phyloP scores from a whole-genome alignment of 2,329 filamentous ascomycete species.

The Diaporthe vexans region DNA sequence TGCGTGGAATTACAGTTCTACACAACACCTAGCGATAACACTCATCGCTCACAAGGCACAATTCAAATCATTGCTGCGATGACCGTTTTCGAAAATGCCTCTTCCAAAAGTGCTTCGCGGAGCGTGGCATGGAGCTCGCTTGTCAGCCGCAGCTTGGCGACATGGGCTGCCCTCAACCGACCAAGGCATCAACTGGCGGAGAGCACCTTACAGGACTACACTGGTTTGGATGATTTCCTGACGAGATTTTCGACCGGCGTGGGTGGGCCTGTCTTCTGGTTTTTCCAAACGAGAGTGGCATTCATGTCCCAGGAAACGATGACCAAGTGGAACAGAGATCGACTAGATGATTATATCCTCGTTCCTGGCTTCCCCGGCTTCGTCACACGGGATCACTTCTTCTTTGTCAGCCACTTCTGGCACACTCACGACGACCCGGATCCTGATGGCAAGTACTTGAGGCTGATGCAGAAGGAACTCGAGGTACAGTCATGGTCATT shows the following conservation, averaged over 20 bases:
- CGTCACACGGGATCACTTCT: neutral
- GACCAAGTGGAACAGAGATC: constrained; percentile 3
- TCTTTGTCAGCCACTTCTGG: constrained; percentile 21
- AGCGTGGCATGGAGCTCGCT: neutral
- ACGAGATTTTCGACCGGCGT: neutral
- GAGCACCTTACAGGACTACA: neutral
- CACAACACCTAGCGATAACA: neutral
- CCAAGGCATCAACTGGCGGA: neutral
- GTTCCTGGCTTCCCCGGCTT: neutral
- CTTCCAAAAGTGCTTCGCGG: neutral
- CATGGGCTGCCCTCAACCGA: neutral
- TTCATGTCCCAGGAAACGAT: neutral
- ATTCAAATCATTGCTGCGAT: neutral
- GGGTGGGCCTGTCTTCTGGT: neutral
- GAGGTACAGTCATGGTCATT: neutral
- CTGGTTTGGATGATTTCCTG: neutral
- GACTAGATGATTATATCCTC: neutral
- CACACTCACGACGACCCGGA: neutral
- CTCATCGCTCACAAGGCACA: too few species aligned
- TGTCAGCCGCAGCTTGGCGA: neutral
- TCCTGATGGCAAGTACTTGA: neutral
- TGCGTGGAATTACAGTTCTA: neutral
- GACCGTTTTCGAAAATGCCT: neutral
- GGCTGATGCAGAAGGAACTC: neutral
- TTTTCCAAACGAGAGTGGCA: neutral